A percentile compares a stretch with the other conserved stretches of the same genome.
Conservation (phyloP, 2,329 filamentous ascomycete species). For the Colletotrichum chlorophyti region DNA sequence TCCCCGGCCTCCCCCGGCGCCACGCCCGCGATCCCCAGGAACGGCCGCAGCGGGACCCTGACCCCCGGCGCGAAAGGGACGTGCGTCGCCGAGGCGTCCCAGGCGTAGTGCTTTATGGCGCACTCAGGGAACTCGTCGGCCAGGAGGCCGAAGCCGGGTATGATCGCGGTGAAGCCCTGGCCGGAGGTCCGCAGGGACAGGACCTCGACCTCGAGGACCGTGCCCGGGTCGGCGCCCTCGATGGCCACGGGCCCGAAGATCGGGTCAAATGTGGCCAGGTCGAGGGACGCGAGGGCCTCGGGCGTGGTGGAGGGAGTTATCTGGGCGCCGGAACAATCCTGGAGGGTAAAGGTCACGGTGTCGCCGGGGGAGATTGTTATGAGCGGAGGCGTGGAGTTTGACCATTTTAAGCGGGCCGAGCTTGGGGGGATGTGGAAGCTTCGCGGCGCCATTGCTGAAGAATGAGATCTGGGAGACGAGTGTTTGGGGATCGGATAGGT, state of each 20-base stretch:
- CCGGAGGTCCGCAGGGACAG: constrained; percentile 49
- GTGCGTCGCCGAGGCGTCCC: constrained; percentile 30
- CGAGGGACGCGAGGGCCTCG: constrained; percentile 47
- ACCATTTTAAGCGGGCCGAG: constrained; percentile 54
- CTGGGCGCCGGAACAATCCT: constrained; percentile 58
- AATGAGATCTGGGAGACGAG: no score
- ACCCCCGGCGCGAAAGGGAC: constrained; percentile 55
- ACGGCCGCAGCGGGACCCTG: constrained; percentile 55
- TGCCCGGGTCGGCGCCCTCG: constrained; percentile 55
- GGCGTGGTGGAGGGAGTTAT: constrained; percentile 49
- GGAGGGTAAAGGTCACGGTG: constrained; percentile 54
- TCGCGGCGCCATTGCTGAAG: constrained; percentile 4
- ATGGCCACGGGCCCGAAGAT: constrained; percentile 58
- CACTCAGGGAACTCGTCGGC: constrained; percentile 53
- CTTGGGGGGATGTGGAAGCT: constrained; percentile 36
- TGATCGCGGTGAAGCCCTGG: constrained; percentile 61
- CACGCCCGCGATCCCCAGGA: constrained; percentile 59
- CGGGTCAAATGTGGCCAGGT: constrained; percentile 51
- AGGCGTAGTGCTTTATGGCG: constrained; percentile 56
- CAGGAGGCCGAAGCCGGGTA: constrained; percentile 57
- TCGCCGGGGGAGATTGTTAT: constrained; percentile 55
- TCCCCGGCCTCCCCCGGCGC: constrained; percentile 52
- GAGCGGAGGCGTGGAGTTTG: constrained; percentile 49
- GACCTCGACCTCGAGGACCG: constrained; percentile 58
- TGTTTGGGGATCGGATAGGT: not conserved